Evolutionary conservation across 2,329 filamentous ascomycete genomes (phyloP).

Genomic region (Clathrospora elynae): DNA sequence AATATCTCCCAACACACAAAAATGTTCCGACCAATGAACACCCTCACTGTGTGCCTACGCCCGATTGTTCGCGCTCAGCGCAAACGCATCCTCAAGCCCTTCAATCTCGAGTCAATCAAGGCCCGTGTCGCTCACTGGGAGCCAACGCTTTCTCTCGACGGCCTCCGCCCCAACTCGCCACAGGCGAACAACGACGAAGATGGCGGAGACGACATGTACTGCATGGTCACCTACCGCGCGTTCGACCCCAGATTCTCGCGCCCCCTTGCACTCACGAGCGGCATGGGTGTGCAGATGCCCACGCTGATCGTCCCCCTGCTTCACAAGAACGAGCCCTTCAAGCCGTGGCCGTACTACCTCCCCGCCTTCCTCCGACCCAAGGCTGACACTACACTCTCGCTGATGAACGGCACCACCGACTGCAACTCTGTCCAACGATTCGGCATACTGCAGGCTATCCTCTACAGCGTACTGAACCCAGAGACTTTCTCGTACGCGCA

Average conservation of each 20-base stretch:
- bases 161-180: no score
- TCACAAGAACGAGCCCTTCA: no score
- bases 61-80: no score
- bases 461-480: constrained; percentile 23
- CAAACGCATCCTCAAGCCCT: no score
- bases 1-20: no score
- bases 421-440: neutral
- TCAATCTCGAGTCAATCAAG: no score
- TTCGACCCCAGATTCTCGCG: constrained; percentile 14
- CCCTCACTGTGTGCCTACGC: no score
- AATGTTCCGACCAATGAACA: no score
- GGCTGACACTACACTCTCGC: constrained; percentile 19
- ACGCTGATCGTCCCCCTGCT: neutral
- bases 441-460: constrained; percentile 15
- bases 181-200: neutral
- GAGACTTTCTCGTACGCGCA: constrained; percentile 1
- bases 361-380: constrained; percentile 14
- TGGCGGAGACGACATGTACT: neutral
- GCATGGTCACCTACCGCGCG: constrained; percentile 10
- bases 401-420: constrained; percentile 1
- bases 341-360: constrained; percentile 19
- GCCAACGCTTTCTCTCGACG: no score
- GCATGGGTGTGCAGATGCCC: neutral
- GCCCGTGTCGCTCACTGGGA: no score
- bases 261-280: constrained; percentile 4